These are phyloP conservation scores for Drechslerella stenobrocha DNA, from an alignment of 2,329 filamentous ascomycete genomes.

Conservation along the genomic window DNA sequence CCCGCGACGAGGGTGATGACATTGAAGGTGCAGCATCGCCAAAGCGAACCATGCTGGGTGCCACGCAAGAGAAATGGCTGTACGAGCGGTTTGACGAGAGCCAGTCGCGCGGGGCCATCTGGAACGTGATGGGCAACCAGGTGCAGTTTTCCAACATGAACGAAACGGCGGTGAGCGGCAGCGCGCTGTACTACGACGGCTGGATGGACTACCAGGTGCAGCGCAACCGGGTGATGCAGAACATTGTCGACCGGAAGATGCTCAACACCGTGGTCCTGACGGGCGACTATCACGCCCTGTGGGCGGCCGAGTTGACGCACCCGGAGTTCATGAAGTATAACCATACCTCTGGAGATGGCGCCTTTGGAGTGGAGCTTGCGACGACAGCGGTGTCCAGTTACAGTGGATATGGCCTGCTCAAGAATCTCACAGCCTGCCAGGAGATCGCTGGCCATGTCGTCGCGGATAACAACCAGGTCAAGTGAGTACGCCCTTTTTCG, in stretches of 20 bases:
- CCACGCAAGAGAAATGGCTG: constrained; percentile 74
- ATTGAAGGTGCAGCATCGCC: constrained; percentile 68
- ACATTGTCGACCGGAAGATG: constrained; percentile 48
- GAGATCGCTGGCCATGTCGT: constrained; percentile 33
- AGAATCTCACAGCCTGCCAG: constrained; percentile 32
- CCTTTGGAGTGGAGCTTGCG: constrained; percentile 50
- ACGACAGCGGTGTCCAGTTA: constrained; percentile 49
- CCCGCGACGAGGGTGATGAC: constrained; percentile 66
- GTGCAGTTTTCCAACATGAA: constrained; percentile 66
- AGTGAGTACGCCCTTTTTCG: constrained; percentile 32
- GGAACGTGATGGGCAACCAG: constrained; percentile 73
- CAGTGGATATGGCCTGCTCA: constrained; percentile 43
- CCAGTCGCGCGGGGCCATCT: constrained; percentile 68
- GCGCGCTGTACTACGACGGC: constrained; percentile 49
- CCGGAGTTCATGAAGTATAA: constrained; percentile 48
- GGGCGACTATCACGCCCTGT: constrained; percentile 50
- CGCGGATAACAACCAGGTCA: constrained; percentile 43
- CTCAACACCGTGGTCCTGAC: constrained; percentile 49
- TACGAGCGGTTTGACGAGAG: constrained; percentile 65
- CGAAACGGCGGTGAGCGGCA: constrained; percentile 46
- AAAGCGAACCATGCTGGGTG: constrained; percentile 68
- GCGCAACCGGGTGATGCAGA: constrained; percentile 47
- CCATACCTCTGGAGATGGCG: constrained; percentile 45
- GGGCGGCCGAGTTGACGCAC: constrained; percentile 49
- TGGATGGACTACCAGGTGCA: constrained; percentile 50